phyloP scores from a whole-genome alignment of 331 rosid species.

The Ulmus americana region DNA sequence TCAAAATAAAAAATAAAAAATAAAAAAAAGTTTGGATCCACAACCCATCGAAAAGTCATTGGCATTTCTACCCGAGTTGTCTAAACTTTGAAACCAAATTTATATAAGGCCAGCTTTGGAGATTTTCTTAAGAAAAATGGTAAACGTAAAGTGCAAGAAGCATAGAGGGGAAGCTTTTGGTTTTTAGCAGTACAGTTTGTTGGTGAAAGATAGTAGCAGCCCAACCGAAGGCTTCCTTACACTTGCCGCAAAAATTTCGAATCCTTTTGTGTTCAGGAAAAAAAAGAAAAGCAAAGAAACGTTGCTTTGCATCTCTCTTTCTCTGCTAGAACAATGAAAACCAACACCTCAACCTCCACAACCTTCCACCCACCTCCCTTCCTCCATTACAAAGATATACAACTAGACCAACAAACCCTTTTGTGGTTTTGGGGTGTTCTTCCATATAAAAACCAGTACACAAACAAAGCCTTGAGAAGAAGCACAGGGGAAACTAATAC shows the following conservation, averaged over 20 bases:
- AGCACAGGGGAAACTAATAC: constrained; percentile 11
- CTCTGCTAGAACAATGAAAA: constrained; percentile 27
- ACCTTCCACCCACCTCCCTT: constrained; percentile 35
- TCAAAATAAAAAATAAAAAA: too few relatives aligned
- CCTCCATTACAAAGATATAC: constrained; percentile 16
- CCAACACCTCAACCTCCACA: constrained; percentile 43
- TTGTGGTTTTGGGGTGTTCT: constrained; percentile 22
- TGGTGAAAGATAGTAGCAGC: constrained; percentile 50
- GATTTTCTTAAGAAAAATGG: neutral
- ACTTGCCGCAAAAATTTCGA: constrained; percentile 72
- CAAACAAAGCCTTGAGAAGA: constrained; percentile 18
- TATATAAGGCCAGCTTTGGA: neutral
- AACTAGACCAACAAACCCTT: constrained; percentile 9
- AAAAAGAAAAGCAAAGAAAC: constrained; percentile 1
- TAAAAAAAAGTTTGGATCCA: too few relatives aligned
- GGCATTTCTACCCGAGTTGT: neutral
- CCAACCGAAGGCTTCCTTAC: constrained; percentile 67
- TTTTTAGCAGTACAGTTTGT: constrained; percentile 9
- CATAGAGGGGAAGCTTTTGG: constrained; percentile 1
- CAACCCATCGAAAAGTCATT: too few relatives aligned
- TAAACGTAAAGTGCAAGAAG: constrained; percentile 3
- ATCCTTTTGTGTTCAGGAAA: constrained; percentile 13
- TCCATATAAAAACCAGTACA: constrained; percentile 43
- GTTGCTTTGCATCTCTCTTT: constrained; percentile 47
- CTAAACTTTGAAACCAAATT: neutral